Conservation (phyloP, 1,284 basidiomycete genomes). For the Sphagnurus paluster region DNA sequence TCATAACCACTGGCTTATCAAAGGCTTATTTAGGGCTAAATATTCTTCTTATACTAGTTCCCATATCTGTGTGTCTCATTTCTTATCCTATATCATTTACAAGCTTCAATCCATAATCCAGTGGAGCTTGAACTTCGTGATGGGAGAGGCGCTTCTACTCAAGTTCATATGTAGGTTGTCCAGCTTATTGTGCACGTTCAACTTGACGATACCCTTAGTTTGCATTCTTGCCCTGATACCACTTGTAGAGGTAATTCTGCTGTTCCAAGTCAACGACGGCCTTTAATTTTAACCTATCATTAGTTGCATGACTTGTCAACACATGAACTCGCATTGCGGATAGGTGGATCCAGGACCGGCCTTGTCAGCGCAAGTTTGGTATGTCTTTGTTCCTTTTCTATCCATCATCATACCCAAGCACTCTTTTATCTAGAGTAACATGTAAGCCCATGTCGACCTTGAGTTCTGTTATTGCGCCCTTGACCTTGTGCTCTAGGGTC, state of each 20-base stretch:
- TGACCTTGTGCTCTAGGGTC: conserved; percentile 30
- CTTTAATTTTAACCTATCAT: neutral
- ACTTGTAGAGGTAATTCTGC: conserved; percentile 60
- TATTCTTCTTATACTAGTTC: conserved; percentile 51
- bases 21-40: conserved; percentile 73
- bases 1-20: too few species aligned
- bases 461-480: too few species aligned
- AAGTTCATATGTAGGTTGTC: conserved; percentile 61
- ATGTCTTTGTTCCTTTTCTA: conserved; percentile 20
- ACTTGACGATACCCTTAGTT: conserved; percentile 37
- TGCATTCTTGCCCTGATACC: conserved; percentile 69
- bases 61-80: conserved; percentile 58
- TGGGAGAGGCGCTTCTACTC: conserved; percentile 55
- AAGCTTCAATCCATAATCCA: conserved; percentile 29
- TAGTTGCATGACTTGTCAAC: conserved; percentile 82
- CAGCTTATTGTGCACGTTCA: neutral
- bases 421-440: conserved; percentile 52
- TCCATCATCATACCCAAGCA: conserved; percentile 11
- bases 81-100: too few species aligned
- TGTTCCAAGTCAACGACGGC: neutral
- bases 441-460: conserved; percentile 43
- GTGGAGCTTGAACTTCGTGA: conserved; percentile 66
- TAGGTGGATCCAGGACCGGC: conserved; percentile 78
- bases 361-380: conserved; percentile 84
- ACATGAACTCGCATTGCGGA: conserved; percentile 69